Base-by-base conservation (phyloP, 169 alveolate species). In the Babesia sp. region DNA sequence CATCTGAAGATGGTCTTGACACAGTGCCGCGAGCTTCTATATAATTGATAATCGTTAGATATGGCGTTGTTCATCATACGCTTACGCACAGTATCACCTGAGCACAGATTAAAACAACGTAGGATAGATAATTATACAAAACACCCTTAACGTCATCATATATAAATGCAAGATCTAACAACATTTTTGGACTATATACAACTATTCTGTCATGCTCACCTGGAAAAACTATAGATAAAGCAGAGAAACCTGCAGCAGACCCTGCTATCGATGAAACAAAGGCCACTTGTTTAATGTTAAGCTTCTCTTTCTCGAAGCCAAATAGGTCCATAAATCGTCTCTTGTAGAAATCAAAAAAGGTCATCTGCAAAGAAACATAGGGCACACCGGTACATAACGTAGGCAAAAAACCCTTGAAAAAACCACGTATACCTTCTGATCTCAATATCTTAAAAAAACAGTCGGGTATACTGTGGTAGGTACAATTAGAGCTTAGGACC, bases 41-140 rank as follows among this genome's bases (percentile, higher is more conserved):
- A 92, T 20, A 92, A 67, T 63, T 66, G 76, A 34, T 83, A 77
- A 39, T 86, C 86, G 45, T 90, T 91, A 57, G 93, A 91, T 28
- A 92, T 88, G 29, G 95, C 96, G 73, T 92, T 91, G 71, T 84
- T 87, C 95, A 92, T 92, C 90, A 92, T 86, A 48, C 96, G 78
- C 73, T 92, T 92, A 55, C 96, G 73, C 33, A 91, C 93, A 5
- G 96, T 92, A 64, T 92, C 96, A 29, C 93, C 93, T 59, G 93
- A 85, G 42, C 71, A 39, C 54, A 34, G 11, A 80, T 24, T 26
- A 73, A 59, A 41, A 29, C 67, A 28, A 57, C 55, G 34, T 48
- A 55, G 14, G n/a, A 39, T 39, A 39, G 14, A 39, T 14, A 39
- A 9, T 39, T 41, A 41, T 16, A 16, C 50, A 11, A 41, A 41